Conservation (phyloP, 2,329 filamentous ascomycete genomes). For the Atkinsonella texensis region DNA sequence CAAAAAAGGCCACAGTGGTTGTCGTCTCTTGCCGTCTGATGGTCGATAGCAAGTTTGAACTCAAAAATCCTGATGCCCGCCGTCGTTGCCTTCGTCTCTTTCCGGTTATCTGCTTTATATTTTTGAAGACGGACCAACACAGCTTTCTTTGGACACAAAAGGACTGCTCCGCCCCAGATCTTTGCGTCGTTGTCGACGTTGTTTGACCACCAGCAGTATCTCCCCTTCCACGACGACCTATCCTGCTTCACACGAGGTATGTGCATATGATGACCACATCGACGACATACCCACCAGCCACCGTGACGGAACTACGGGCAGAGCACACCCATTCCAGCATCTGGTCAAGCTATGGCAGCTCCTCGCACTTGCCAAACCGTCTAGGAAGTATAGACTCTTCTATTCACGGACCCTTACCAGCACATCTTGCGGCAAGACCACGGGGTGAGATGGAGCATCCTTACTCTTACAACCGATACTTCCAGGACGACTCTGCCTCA, state of each 20-base stretch:
- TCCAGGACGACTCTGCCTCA: conserved; percentile 40
- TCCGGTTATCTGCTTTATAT: not conserved
- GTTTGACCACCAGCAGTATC: not conserved
- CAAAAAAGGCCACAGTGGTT: conserved; percentile 3
- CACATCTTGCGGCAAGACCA: conserved; percentile 30
- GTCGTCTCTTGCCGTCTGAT: conserved; percentile 3
- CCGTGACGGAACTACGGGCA: conserved; percentile 51
- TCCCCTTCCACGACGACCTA: not conserved
- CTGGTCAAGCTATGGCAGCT: conserved; percentile 45
- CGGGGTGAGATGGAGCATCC: conserved; percentile 37
- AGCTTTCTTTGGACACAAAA: not conserved
- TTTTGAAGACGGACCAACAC: not conserved
- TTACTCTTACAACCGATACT: conserved; percentile 42
- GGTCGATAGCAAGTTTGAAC: not conserved
- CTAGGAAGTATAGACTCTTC: conserved; percentile 40
- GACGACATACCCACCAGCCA: conserved; percentile 44
- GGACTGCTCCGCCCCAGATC: not conserved
- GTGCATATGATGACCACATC: conserved; percentile 49
- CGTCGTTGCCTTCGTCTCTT: not conserved
- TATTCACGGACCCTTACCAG: conserved; percentile 31
- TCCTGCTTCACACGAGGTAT: conserved; percentile 22
- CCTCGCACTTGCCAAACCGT: conserved; percentile 40
- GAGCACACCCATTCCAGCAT: conserved; percentile 45
- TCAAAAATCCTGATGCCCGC: not conserved
- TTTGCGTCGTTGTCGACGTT: not conserved